phyloP scores from a whole-genome alignment of 2,329 filamentous ascomycete species.

The Thyridium curvatum region DNA sequence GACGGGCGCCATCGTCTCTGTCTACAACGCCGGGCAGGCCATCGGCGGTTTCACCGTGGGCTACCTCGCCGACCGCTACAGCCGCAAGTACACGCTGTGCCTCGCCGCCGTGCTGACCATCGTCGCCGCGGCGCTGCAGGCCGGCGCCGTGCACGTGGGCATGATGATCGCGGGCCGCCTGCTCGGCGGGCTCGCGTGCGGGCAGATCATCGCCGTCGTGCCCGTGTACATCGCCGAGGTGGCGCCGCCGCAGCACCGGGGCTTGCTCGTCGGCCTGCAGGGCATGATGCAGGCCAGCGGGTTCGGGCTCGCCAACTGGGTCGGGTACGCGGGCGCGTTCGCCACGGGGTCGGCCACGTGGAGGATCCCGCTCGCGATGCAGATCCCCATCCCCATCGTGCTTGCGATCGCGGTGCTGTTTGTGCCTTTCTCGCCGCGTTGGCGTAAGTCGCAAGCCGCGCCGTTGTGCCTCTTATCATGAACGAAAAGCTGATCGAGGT shows the following conservation, averaged over 20 bases:
- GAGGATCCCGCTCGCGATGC: conserved; percentile 25
- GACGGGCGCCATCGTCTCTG: no score
- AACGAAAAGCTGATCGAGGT: background rate
- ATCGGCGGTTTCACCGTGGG: conserved; percentile 5
- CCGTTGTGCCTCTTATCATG: background rate
- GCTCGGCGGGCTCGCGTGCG: conserved; percentile 32
- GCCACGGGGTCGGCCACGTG: conserved; percentile 20
- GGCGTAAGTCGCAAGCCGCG: conserved; percentile 5
- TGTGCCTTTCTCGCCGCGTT: conserved; percentile 19
- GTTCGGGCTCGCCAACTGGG: conserved; percentile 30
- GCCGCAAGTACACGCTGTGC: conserved; percentile 2
- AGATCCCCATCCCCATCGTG: conserved; percentile 16
- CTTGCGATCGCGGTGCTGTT: conserved; percentile 12
- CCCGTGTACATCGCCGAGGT: conserved; percentile 22
- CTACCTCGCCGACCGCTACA: conserved; percentile 2
- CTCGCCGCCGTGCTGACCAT: conserved; percentile 2
- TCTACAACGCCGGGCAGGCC: no score
- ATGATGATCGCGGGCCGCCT: conserved; percentile 21
- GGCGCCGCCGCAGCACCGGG: conserved; percentile 24
- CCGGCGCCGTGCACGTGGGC: conserved; percentile 7
- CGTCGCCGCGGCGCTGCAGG: conserved; percentile 5
- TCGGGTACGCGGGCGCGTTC: conserved; percentile 28
- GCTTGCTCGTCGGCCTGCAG: conserved; percentile 22
- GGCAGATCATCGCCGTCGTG: conserved; percentile 15
- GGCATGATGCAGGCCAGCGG: conserved; percentile 19